phyloP scores from a whole-genome alignment of 805 yeast species.

The Citeromyces nyonsensis region DNA sequence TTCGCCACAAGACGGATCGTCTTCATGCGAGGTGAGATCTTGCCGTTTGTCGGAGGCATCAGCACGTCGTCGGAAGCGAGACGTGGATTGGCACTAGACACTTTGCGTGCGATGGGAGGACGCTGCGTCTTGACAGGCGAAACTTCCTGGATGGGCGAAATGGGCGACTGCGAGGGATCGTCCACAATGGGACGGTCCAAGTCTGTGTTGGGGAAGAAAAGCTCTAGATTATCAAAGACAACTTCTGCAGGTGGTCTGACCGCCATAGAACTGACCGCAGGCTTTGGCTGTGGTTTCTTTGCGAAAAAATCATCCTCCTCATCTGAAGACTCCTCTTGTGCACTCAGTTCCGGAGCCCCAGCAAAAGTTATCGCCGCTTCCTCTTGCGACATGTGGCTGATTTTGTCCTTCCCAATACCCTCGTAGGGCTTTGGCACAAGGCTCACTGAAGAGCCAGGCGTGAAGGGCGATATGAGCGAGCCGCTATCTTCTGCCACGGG shows the following conservation, averaged over 20 bases:
- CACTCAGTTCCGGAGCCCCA: background rate
- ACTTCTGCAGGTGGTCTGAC: conserved; percentile 94
- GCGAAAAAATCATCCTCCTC: conserved; percentile 1
- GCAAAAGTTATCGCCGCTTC: background rate
- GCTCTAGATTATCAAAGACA: conserved; percentile 80
- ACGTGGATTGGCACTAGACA: conserved; percentile 20
- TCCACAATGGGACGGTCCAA: conserved; percentile 80
- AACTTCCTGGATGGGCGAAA: conserved; percentile 7
- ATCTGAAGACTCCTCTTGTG: background rate
- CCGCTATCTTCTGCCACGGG: background rate
- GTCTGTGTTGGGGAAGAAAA: conserved; percentile 84
- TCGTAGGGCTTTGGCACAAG: conserved; percentile 25
- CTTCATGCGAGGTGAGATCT: conserved; percentile 49
- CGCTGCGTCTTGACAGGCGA: conserved; percentile 6
- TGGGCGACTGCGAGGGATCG: conserved; percentile 50
- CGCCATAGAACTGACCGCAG: conserved; percentile 21
- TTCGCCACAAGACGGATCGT: conserved; percentile 87
- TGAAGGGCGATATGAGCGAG: conserved; percentile 17
- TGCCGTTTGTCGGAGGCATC: background rate
- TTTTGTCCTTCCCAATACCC: conserved; percentile 9
- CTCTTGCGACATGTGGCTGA: background rate
- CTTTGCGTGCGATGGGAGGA: conserved; percentile 23
- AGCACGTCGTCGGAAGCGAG: conserved; percentile 10
- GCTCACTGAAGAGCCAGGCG: conserved; percentile 25
- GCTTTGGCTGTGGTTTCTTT: background rate